These are phyloP conservation scores for Daedalea quercina DNA, from an alignment of 768 basidiomycete species.

Conservation along the genomic window DNA sequence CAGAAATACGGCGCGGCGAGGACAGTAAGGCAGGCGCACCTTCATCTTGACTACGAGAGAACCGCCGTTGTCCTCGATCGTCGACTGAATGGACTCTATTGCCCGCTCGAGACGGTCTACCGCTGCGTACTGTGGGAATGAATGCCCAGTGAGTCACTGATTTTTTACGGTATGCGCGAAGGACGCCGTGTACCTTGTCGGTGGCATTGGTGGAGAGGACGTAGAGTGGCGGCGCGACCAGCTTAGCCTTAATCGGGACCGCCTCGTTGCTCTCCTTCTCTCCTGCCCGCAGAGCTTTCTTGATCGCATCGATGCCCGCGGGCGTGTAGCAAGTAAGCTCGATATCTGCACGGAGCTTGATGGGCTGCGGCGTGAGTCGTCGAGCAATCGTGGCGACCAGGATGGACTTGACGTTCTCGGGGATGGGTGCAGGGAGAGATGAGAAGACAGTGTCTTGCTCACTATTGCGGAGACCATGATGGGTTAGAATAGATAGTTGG, in stretches of 20 bases:
- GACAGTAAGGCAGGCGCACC: constrained; percentile 37
- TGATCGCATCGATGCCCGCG: constrained; percentile 94
- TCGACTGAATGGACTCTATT: constrained; percentile 81
- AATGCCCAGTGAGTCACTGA: not conserved
- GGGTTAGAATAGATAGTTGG: not conserved
- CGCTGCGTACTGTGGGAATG: constrained; percentile 58
- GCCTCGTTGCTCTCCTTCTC: constrained; percentile 83
- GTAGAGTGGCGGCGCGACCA: constrained; percentile 95
- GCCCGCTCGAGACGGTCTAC: constrained; percentile 92
- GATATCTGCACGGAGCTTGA: constrained; percentile 97
- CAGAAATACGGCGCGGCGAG: not conserved
- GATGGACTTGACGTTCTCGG: constrained; percentile 49
- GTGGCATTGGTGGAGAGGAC: constrained; percentile 95
- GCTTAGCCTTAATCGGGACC: constrained; percentile 94
- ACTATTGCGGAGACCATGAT: constrained; percentile 26
- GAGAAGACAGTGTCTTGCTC: constrained; percentile 80
- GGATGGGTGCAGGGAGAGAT: constrained; percentile 51
- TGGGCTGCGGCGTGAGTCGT: constrained; percentile 93
- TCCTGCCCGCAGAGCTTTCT: constrained; percentile 82
- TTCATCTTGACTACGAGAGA: constrained; percentile 94
- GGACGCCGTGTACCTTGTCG: constrained; percentile 62
- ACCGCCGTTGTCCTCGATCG: constrained; percentile 83
- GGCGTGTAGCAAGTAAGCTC: constrained; percentile 96
- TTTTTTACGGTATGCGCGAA: not conserved
- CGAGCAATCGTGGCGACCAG: constrained; percentile 85